These are phyloP conservation scores for Cytospora mali DNA, from an alignment of 2,329 filamentous ascomycete species.

Conservation along the genomic window DNA sequence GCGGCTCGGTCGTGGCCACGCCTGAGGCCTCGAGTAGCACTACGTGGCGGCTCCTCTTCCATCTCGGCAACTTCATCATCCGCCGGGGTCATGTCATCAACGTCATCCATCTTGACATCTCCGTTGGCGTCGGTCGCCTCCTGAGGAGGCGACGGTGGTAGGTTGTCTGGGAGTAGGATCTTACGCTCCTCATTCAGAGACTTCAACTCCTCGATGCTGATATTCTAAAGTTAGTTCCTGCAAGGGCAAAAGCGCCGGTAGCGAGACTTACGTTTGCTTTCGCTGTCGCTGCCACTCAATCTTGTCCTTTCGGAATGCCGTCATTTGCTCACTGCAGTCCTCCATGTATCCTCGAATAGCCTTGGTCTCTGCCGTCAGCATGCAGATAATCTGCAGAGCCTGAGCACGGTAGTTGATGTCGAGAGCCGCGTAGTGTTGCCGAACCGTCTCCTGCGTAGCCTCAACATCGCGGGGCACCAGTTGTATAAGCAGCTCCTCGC, in stretches of 20 bases:
- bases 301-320: constrained; percentile 90
- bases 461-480: constrained; percentile 80
- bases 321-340: constrained; percentile 92
- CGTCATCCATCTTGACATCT: constrained; percentile 64
- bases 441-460: constrained; percentile 74
- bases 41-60: constrained; percentile 66
- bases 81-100: constrained; percentile 63
- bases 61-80: constrained; percentile 68
- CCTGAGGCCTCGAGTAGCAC: constrained; percentile 54
- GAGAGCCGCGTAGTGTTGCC: constrained; percentile 70
- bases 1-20: constrained; percentile 69
- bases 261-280: constrained; percentile 60
- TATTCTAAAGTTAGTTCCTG: constrained; percentile 34
- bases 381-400: constrained; percentile 81
- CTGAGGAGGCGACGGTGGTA: constrained; percentile 62
- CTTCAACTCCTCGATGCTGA: constrained; percentile 70
- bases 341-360: constrained; percentile 87
- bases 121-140: constrained; percentile 54
- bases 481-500: constrained; percentile 77
- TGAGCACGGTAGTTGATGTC: constrained; percentile 82
- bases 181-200: constrained; percentile 73
- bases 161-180: constrained; percentile 71
- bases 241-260: not conserved
- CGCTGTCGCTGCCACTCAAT: constrained; percentile 86
- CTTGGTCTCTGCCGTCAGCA: constrained; percentile 84